phyloP scores from a whole-genome alignment of 352 stramenopile genomes.

The Phytophthora syringae region DNA sequence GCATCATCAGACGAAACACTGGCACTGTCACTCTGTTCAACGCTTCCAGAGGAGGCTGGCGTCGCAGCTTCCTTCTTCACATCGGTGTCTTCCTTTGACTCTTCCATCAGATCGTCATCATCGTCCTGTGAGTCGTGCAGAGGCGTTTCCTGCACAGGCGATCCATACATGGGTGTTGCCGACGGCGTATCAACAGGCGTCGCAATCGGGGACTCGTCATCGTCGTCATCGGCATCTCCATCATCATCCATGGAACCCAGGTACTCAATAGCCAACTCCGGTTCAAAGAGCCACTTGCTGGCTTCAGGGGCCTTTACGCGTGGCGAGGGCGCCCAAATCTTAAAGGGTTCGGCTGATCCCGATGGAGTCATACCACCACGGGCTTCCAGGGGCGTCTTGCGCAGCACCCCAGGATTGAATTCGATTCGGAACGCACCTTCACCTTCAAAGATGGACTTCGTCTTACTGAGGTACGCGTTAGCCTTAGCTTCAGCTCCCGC shows the following conservation, averaged over 20 bases:
- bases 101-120: conserved; percentile 43
- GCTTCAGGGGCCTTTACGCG: conserved; percentile 71
- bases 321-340: conserved; percentile 87
- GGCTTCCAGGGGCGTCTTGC: conserved; percentile 73
- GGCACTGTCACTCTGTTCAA: conserved; percentile 58
- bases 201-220: conserved; percentile 71
- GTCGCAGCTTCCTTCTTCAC: conserved; percentile 45
- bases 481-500: conserved; percentile 40
- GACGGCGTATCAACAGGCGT: conserved; percentile 75
- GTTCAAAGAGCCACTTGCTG: conserved; percentile 87
- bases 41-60: conserved; percentile 41
- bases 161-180: conserved; percentile 75
- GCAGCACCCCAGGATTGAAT: conserved; percentile 82
- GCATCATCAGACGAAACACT: conserved; percentile 52
- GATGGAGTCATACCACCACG: conserved; percentile 49
- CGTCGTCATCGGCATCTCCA: conserved; percentile 68
- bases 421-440: conserved; percentile 87
- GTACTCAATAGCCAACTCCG: conserved; percentile 79
- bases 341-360: conserved; percentile 49
- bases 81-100: conserved; percentile 42
- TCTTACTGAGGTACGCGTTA: conserved; percentile 71
- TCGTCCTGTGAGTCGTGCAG: conserved; percentile 48
- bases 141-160: conserved; percentile 53
- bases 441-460: conserved; percentile 82
- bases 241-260: conserved; percentile 85